These are phyloP conservation scores for Alloteropsis angusta DNA, from an alignment of 202 grass and related monocot species.

Conservation along the genomic window DNA sequence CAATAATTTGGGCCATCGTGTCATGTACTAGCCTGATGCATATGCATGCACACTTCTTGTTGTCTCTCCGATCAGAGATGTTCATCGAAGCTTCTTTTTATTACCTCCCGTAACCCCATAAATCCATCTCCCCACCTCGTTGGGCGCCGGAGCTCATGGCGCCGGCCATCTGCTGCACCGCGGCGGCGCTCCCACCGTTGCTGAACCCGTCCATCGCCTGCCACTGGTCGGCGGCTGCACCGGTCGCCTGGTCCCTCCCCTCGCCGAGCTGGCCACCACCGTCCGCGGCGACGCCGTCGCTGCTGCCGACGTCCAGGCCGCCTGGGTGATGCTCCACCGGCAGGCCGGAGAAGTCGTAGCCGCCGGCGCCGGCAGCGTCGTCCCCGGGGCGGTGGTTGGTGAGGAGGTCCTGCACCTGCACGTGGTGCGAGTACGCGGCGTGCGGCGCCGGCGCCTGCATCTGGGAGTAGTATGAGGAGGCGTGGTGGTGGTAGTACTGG, in stretches of 20 bases:
- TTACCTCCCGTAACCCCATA: conserved; percentile 80
- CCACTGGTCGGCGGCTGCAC: conserved; percentile 43
- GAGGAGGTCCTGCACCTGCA: conserved; percentile 83
- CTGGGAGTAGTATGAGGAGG: conserved; percentile 66
- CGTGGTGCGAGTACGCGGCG: conserved; percentile 67
- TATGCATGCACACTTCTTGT: not conserved
- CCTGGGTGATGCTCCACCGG: conserved; percentile 31
- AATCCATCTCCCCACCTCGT: conserved; percentile 70
- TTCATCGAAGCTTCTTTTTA: not conserved
- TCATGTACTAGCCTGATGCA: not conserved
- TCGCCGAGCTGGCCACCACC: conserved; percentile 27
- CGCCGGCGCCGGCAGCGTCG: not conserved
- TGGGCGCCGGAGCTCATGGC: conserved; percentile 45
- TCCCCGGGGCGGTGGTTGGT: conserved; percentile 58
- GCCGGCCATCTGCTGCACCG: conserved; percentile 63
- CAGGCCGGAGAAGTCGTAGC: conserved; percentile 65
- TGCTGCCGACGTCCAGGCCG: conserved; percentile 37
- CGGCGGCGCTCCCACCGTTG: conserved; percentile 20
- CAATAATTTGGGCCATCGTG: not conserved
- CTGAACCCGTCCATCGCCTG: conserved; percentile 53
- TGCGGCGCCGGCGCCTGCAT: conserved; percentile 35
- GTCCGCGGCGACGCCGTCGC: conserved; percentile 26
- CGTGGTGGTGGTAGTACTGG: conserved; percentile 52
- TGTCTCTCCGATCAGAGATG: not conserved
- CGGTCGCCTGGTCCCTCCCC: conserved; percentile 31